Base-by-base conservation (phyloP, 2,329 filamentous ascomycete genomes). In the Cyphellophora attinorum region DNA sequence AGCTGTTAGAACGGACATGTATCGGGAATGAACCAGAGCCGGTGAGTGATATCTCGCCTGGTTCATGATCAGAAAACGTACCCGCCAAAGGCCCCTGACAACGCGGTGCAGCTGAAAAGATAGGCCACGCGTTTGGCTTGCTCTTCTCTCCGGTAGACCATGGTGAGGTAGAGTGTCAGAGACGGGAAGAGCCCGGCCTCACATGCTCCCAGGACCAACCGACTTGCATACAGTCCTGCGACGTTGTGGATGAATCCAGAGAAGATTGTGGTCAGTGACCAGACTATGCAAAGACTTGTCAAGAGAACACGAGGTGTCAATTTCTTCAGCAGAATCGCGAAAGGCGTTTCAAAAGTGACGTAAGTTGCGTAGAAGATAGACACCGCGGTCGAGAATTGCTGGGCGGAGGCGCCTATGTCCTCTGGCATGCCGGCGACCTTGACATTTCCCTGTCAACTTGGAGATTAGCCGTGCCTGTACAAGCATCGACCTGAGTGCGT, bases 381-480 rank as follows among this genome's bases (percentile, higher is more conserved):
- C 4, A 72, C 51, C 0, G 56, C 53, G 33, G 53, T 51, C 36
- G 56, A 59, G 48, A 65, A 68, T 38, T 64, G 52, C 40, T 65
- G 57, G 29, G 54, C 53, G 4, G 43, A 39, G 1, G 72, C 55
- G 6, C 59, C 32, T 55, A 61, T 35, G 82, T 49, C 47, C 5
- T 81, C 6, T 64, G 49, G 16, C 65, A 88, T 62, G 27, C 70
- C 67, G 41, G 82, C 83, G 25, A 81, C 67, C 27, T 70, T 72
- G 14, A 81, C 82, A 59, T 88, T 88, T 54, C 77, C 78, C 48
- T n/a, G n/a, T n/a, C n/a, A n/a, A n/a, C n/a, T n/a, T n/a, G n/a
- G n/a, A n/a, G n/a, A n/a, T n/a, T n/a, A n/a, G n/a, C n/a, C n/a
- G n/a, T n/a, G n/a, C n/a, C n/a, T n/a, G n/a, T n/a, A n/a, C n/a